Base-by-base conservation (phyloP, 1,284 basidiomycete genomes). In the Ceratobasidium sp. region DNA sequence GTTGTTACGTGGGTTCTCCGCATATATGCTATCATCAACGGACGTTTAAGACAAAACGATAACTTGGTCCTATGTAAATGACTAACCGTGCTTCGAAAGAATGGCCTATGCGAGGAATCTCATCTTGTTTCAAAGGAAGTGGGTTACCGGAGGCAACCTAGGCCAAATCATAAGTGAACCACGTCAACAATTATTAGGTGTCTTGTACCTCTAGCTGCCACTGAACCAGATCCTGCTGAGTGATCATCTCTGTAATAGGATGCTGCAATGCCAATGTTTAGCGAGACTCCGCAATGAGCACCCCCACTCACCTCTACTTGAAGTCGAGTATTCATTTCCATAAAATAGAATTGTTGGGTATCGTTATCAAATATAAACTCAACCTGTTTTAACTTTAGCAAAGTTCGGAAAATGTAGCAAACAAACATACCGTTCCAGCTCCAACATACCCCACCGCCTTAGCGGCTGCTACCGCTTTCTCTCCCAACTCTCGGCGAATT, bases 361-460 rank as follows among this genome's bases (percentile, higher is more conserved):
- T 96, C 92, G 80, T 95, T 96, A 83, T 97, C 96, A 82, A 97
- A 95, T 82, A 97, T 97, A 81, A 97, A 97, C 83, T 97, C 96
- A 26, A 97, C 71, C 71, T 74, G n/a, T 4, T n/a, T 15, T 5
- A 50, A 23, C 20, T 64, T 54, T 15, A 64, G 44, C 17, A 40
- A 1, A 12, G 26, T 5, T 12, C 61, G 13, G 42, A 4, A 17
- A n/a, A 26, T 26, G 15, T 17, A 33, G 28, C 9, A 20, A 23
- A 33, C 9, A 6, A 13, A 54, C 71, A 23, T 64, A 74, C 95
- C 0, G 96, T 97, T 1, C 96, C 96, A 12, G 96, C 96, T 48
- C 96, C 96, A 50, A 95, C 92, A 82, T 96, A 98, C 81, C 92
- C 89, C 77, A 98, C 96, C 3, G 96, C 96, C 84, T 91, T 91